Percentiles rank a stretch among this genome's conserved stretches.
phyloP scores from a whole-genome alignment of 495 filamentous ascomycete genomes.

The Penicillium samsonianum region DNA sequence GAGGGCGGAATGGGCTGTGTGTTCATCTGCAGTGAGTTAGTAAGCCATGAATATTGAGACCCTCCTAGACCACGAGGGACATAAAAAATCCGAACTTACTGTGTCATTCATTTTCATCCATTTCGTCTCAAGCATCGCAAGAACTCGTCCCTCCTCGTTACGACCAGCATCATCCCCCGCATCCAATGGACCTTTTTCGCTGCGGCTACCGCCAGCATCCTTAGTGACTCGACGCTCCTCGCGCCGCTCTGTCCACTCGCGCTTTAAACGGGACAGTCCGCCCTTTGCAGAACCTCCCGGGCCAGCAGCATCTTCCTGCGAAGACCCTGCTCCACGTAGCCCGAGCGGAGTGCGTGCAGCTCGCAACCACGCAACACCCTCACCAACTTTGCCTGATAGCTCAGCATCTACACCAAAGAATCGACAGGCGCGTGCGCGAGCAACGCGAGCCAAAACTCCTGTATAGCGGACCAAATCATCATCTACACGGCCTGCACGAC shows the following conservation, averaged over 20 bases:
- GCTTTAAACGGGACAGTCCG: constrained; percentile 47
- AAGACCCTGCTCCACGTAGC: constrained; percentile 32
- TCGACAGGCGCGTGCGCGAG: constrained; percentile 78
- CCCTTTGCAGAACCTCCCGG: constrained; percentile 40
- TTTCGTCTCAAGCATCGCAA: constrained; percentile 83
- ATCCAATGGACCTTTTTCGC: constrained; percentile 62
- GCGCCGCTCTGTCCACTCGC: constrained; percentile 51
- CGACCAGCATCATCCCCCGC: constrained; percentile 84
- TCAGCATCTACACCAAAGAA: constrained; percentile 93
- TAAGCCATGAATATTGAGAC: not conserved
- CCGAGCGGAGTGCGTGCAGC: constrained; percentile 73
- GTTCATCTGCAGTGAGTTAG: constrained; percentile 60
- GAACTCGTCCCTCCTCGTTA: constrained; percentile 79
- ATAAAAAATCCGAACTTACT: constrained; percentile 50
- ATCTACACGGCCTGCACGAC: constrained; percentile 37
- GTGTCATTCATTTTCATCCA: constrained; percentile 94
- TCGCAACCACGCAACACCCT: constrained; percentile 79
- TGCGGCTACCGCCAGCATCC: constrained; percentile 57
- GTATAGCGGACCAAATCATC: constrained; percentile 69
- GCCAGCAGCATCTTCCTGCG: constrained; percentile 21
- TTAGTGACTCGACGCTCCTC: constrained; percentile 65
- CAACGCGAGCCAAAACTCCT: constrained; percentile 69
- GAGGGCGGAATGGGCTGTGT: constrained; percentile 74
- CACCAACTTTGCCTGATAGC: constrained; percentile 72
- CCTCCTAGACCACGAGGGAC: not conserved